Evolutionary conservation across 495 filamentous ascomycete species (phyloP).

Genomic region (Chaetomium cochliodes): DNA sequence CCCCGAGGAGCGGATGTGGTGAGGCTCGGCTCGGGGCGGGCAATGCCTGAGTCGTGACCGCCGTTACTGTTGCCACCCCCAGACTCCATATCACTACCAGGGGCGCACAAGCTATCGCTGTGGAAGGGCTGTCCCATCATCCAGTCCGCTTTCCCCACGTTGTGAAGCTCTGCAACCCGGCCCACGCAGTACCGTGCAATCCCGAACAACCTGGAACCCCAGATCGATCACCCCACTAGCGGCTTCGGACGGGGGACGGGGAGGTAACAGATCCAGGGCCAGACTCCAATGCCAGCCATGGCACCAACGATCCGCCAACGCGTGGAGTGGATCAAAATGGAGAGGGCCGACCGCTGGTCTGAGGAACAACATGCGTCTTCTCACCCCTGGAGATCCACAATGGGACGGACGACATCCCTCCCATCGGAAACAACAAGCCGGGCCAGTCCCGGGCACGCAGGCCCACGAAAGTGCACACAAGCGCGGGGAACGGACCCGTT

Average conservation of each 20-base stretch:
- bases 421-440: background rate
- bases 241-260: conserved; percentile 8
- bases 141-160: conserved; percentile 18
- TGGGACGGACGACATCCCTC: conserved; percentile 10
- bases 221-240: conserved; percentile 18
- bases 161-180: conserved; percentile 13
- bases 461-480: background rate
- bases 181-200: conserved; percentile 1
- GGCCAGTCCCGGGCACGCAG: background rate
- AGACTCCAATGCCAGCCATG: conserved; percentile 8
- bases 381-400: background rate
- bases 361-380: background rate
- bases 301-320: background rate
- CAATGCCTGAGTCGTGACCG: background rate
- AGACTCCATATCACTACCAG: background rate
- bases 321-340: conserved; percentile 1
- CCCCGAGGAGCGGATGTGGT: background rate
- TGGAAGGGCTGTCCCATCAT: conserved; percentile 13
- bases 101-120: conserved; percentile 3
- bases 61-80: conserved; percentile 12
- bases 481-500: conserved; percentile 9
- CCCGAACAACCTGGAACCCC: conserved; percentile 6
- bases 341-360: conserved; percentile 1
- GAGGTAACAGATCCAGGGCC: background rate
- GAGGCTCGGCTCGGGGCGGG: background rate